Percentiles rank a stretch among this genome's conserved stretches.
These are phyloP conservation scores for Carnegiea gigantea DNA, from an alignment of 179 eudicot genomes.

Conservation along the genomic window DNA sequence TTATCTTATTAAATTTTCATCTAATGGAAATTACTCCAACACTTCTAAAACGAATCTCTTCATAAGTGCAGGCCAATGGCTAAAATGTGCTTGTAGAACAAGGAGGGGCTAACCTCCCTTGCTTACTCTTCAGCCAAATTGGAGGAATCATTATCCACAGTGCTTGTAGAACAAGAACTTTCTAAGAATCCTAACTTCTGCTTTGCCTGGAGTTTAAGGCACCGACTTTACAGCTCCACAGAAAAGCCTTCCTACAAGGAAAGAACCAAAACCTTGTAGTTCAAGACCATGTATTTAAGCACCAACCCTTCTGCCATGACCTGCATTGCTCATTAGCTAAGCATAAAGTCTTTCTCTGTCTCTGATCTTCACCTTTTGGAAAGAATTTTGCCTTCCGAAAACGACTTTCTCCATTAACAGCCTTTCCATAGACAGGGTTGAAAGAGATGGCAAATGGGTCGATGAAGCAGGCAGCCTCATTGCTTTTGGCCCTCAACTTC, in stretches of 20 bases:
- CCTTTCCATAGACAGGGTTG: neutral
- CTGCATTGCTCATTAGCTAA: conserved; percentile 17
- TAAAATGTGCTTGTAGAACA: no score
- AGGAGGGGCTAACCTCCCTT: neutral
- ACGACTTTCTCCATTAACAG: conserved; percentile 5
- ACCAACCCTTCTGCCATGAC: conserved; percentile 2
- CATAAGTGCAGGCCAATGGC: neutral
- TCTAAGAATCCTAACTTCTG: conserved; percentile 30
- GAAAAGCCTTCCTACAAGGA: conserved; percentile 36
- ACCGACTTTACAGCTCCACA: conserved; percentile 34
- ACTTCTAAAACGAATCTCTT: no score
- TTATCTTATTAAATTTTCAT: no score
- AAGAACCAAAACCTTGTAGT: conserved; percentile 31
- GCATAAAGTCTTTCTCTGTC: neutral
- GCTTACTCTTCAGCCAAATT: neutral
- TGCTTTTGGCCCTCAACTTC: conserved; percentile 77
- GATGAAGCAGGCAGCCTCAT: conserved; percentile 49
- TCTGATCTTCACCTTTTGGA: no score
- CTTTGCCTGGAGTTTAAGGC: conserved; percentile 39
- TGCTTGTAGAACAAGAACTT: neutral
- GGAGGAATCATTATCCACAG: neutral
- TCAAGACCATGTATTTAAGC: conserved; percentile 15
- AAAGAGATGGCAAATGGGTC: conserved; percentile 49
- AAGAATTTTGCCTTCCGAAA: no score
- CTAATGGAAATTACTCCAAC: no score